phyloP scores from a whole-genome alignment of 371 early-diverging fungal species.

The Rhizomucor pusillus region DNA sequence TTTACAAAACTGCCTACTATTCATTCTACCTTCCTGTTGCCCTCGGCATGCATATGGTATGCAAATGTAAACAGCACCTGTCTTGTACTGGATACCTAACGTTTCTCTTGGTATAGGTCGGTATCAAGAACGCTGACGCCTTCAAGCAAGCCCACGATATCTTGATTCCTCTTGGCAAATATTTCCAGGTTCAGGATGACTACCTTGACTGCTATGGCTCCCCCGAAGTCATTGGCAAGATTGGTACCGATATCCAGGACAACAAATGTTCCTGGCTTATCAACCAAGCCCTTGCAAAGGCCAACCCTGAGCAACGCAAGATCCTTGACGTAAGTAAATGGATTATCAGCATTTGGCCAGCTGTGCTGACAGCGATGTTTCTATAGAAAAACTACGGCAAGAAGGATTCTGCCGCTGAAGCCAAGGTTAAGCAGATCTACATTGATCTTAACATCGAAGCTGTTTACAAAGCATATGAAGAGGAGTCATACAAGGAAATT shows the following conservation, averaged over 20 bases:
- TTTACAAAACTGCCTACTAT: slow-evolving; percentile 98
- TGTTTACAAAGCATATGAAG: slow-evolving; percentile 85
- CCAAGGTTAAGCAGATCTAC: slow-evolving; percentile 79
- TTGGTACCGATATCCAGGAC: slow-evolving; percentile 98
- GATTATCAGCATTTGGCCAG: background rate
- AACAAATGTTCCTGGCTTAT: slow-evolving; percentile 99
- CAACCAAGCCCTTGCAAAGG: slow-evolving; percentile 81
- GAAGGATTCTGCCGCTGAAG: slow-evolving; percentile 72
- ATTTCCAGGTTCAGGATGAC: slow-evolving; percentile 98
- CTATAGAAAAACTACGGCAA: slow-evolving; percentile 83
- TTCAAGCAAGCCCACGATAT: slow-evolving; percentile 82
- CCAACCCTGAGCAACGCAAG: slow-evolving; percentile 78
- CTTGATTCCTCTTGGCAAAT: slow-evolving; percentile 92
- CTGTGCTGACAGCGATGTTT: too few species aligned
- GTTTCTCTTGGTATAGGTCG: slow-evolving; percentile 45
- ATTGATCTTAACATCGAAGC: slow-evolving; percentile 73
- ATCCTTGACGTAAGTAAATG: slow-evolving; percentile 67
- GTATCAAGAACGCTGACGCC: slow-evolving; percentile 70
- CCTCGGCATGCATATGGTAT: slow-evolving; percentile 84
- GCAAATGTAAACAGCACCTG: background rate
- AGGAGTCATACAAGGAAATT: slow-evolving; percentile 71
- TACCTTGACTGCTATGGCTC: slow-evolving; percentile 92
- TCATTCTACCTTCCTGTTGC: slow-evolving; percentile 98
- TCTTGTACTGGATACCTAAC: background rate
- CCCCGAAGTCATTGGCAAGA: slow-evolving; percentile 94